Evolutionary conservation across 768 basidiomycete species (phyloP), one percentile per base, ranked within the genome.

Genomic region (Leccinum subgranulosum): DNA sequence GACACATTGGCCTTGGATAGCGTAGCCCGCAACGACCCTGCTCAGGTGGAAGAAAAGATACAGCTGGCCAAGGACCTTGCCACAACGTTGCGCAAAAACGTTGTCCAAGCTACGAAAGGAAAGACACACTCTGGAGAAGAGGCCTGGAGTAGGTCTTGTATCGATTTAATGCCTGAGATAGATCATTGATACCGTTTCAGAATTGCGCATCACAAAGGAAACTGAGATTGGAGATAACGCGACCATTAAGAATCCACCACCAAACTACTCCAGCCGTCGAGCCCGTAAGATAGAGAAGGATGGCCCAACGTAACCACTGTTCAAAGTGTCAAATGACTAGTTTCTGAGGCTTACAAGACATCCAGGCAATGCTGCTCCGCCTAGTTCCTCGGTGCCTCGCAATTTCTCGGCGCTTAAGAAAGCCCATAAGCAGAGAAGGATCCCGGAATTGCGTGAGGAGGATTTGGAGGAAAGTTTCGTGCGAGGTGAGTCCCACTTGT

Each of bases 391-490:
- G 43, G 54, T 64, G 51, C 76, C 66, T 60, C 78, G 69, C 67
- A 79, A 83, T 72, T 91, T 84, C 69, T 88, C 88, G 25, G 81
- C 84, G 57, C 79, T 92, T 53, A 90, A 86, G 74, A 84, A 76
- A 65, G 88, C 83, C 15, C 84, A 87, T 63, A 81, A 79, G 68
- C 68, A 81, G 58, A 86, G 92, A 59, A 71, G 73, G 21, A 55
- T 87, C 34, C 90, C 91, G 0, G 82, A 85, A 58, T 72, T 95
- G 51, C 78, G 76, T 58, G 93, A 95, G 69, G 81, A 81, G 52
- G 93, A 97, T 65, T 59, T 96, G n/a, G 88, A 89, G 59, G 94
- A 96, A 74, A 76, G 79, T 21, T 96, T 96, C 71, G 88, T 95
- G 51, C 81, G 91, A 71, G 94, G 94, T 90, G 53, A 66, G 70